Evolutionary conservation across 2,329 filamentous ascomycete species (phyloP).

Genomic region (Clarireedia homoeocarpa): DNA sequence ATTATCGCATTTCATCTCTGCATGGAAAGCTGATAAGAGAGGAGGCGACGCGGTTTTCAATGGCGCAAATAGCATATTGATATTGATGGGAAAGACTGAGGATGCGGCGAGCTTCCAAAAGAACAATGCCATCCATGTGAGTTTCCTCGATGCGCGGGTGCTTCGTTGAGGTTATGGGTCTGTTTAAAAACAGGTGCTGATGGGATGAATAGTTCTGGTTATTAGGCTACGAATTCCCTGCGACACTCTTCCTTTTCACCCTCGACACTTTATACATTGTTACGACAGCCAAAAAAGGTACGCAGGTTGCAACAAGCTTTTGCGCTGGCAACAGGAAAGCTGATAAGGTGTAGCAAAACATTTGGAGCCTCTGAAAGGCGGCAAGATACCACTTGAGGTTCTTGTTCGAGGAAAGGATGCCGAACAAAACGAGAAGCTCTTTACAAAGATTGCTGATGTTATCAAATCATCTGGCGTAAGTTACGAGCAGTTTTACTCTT

Average conservation of each 20-base stretch:
- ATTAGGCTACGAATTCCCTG: conserved; percentile 95
- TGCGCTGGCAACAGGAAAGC: conserved; percentile 16
- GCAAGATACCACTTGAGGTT: conserved; percentile 87
- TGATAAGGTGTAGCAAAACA: conserved; percentile 65
- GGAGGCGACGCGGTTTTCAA: conserved; percentile 77
- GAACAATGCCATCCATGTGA: conserved; percentile 91
- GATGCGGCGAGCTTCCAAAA: conserved; percentile 85
- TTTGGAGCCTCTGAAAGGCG: conserved; percentile 82
- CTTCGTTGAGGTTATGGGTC: neutral
- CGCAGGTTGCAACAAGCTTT: neutral
- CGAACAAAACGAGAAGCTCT: conserved; percentile 85
- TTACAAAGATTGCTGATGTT: conserved; percentile 71
- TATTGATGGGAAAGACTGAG: conserved; percentile 92
- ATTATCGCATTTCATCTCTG: conserved; percentile 73
- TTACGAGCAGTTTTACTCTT: conserved; percentile 20
- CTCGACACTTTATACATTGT: conserved; percentile 82
- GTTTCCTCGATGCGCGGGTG: conserved; percentile 29
- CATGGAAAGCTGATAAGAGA: conserved; percentile 96
- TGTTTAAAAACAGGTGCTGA: neutral
- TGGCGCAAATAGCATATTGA: conserved; percentile 77
- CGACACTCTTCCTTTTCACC: conserved; percentile 89
- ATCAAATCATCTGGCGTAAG: conserved; percentile 83
- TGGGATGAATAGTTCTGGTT: conserved; percentile 73
- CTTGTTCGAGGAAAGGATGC: conserved; percentile 87
- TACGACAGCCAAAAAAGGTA: conserved; percentile 96